Conservation (phyloP, 164 flowering plant species). For the Piper betle region DNA sequence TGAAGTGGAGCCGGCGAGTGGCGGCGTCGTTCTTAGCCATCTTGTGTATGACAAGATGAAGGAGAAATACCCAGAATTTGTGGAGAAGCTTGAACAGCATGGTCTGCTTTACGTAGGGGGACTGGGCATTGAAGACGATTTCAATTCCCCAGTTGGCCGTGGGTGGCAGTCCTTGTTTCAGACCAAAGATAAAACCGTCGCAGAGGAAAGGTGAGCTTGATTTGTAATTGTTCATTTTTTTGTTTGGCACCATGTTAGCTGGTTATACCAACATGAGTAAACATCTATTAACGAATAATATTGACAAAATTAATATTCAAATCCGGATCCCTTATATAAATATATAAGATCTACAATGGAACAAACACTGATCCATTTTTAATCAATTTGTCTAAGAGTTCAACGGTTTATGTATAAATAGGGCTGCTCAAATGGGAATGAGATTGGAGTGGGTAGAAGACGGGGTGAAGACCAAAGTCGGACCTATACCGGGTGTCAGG, state of each 20-base stretch:
- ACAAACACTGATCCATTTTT: no score
- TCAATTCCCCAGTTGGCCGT: constrained; percentile 49
- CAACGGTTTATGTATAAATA: constrained; percentile 2
- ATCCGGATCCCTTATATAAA: no score
- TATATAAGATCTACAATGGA: no score
- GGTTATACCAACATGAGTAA: no score
- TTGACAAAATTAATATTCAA: no score
- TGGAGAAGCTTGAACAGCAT: constrained; percentile 39
- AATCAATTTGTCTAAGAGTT: no score
- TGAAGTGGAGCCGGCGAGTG: constrained; percentile 48
- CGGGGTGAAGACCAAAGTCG: constrained; percentile 33
- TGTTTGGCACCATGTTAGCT: not conserved
- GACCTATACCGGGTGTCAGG: constrained; percentile 27
- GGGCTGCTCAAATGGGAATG: constrained; percentile 48
- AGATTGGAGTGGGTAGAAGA: constrained; percentile 44
- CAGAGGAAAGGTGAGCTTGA: constrained; percentile 29
- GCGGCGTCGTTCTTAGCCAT: constrained; percentile 57
- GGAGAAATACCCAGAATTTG: constrained; percentile 41
- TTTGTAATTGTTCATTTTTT: no score
- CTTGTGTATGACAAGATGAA: constrained; percentile 36
- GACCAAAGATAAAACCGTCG: constrained; percentile 36
- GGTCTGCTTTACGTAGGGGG: constrained; percentile 42
- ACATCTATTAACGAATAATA: not conserved
- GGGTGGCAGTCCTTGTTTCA: constrained; percentile 56
- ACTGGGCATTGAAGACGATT: constrained; percentile 28